Evolutionary conservation across 2,329 filamentous ascomycete genomes (phyloP), one percentile per base, ranked within the genome.

Genomic region (Aspergillus brasiliensis): DNA sequence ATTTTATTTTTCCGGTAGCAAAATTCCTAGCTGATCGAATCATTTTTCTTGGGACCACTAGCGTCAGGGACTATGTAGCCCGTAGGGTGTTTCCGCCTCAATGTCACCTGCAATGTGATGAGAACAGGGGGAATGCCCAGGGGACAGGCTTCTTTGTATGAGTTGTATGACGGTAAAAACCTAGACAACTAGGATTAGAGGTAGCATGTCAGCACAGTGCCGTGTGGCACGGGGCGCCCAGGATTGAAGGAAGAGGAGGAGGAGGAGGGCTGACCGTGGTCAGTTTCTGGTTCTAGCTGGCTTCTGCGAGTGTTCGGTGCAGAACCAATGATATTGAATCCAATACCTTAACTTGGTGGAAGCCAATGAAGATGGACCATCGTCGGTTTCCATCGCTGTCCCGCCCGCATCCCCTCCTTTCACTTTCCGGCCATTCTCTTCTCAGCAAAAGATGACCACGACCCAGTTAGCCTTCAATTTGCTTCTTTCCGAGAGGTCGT

Each of bases 361-460:
- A 27, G n/a, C 51, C 51, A 42, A 42, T 54, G 28, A 31, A n/a
- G 21, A 52, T 38, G 34, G 25, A 27, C 7, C 23, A 13, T 49
- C 15, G 49, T 40, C 31, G 28, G n/a, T 31, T 53, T 31, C 56
- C 31, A 34, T 47, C 28, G 31, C 31, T 37, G 40, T 21, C 25
- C 46, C 42, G 21, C 27, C 38, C 37, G 15, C 40, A 7, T 44
- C 28, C 47, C 51, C 58, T 44, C 40, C 31, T 11, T 34, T 34
- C 11, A 28, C 31, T 40, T 21, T 42, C n/a, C 23, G 53, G 44
- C 59, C 51, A 60, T 57, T 11, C 19, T 62, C 21, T 23, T 58
- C 55, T 38, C 25, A 60, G 54, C 42, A 56, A 34, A 28, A 27
- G 57, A 62, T 60, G 60, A 37, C 21, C 53, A 51, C 31, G 28